Conservation (phyloP, 352 stramenopile species). For the Phytophthora aleatoria region DNA sequence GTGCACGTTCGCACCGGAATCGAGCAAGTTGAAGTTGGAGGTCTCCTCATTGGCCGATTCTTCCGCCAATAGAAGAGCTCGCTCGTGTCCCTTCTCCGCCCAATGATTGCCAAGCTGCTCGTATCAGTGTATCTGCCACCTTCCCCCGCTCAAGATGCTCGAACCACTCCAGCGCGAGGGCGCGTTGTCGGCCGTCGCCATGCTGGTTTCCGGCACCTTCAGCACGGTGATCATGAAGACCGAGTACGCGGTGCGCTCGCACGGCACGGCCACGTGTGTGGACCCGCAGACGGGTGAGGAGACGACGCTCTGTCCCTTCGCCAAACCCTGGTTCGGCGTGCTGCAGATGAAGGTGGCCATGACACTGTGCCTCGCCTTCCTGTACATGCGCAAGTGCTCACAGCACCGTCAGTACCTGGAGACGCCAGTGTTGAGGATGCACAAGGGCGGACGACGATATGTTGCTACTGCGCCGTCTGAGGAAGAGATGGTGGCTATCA, state of each 20-base stretch:
- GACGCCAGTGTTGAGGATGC: slow-evolving; percentile 66
- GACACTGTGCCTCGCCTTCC: slow-evolving; percentile 76
- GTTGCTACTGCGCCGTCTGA: slow-evolving; percentile 53
- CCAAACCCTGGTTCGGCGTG: slow-evolving; percentile 88
- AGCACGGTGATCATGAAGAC: slow-evolving; percentile 89
- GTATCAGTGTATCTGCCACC: slow-evolving; percentile 14
- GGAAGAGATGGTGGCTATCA: slow-evolving; percentile 37
- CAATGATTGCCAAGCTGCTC: slow-evolving; percentile 10
- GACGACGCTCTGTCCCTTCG: slow-evolving; percentile 75
- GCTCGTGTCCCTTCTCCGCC: slow-evolving; percentile 4
- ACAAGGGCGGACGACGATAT: slow-evolving; percentile 68
- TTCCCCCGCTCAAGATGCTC: slow-evolving; percentile 19
- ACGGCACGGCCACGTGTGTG: slow-evolving; percentile 55
- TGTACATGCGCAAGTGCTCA: slow-evolving; percentile 64
- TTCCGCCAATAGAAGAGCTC: slow-evolving; percentile 3
- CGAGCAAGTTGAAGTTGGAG: slow-evolving; percentile 1
- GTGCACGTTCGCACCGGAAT: background rate
- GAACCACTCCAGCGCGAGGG: slow-evolving; percentile 41
- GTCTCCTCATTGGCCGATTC: slow-evolving; percentile 5
- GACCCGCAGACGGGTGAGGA: slow-evolving; percentile 43
- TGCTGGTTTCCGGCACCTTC: slow-evolving; percentile 84
- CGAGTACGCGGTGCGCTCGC: slow-evolving; percentile 68
- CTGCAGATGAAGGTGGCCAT: slow-evolving; percentile 89
- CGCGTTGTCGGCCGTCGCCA: slow-evolving; percentile 58
- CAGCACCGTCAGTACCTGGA: slow-evolving; percentile 68